Conservation (phyloP, 2,329 filamentous ascomycete species). For the Shiraia sp. region DNA sequence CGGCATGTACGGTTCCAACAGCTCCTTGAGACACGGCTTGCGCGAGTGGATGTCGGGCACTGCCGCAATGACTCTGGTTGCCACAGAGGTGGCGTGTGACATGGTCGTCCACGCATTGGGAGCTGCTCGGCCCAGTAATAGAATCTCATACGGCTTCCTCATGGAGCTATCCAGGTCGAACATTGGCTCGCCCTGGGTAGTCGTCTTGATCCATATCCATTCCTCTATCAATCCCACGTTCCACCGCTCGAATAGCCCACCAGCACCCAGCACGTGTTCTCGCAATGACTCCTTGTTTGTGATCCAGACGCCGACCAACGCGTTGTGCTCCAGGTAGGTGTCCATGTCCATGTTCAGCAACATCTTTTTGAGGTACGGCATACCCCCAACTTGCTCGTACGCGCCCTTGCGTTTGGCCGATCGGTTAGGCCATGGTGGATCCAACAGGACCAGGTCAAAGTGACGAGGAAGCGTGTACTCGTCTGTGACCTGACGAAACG, state of each 20-base stretch:
- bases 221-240: slow-evolving; percentile 68
- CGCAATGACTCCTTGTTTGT: slow-evolving; percentile 69
- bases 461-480: slow-evolving; percentile 48
- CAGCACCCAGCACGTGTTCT: slow-evolving; percentile 57
- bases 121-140: slow-evolving; percentile 61
- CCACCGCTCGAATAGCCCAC: slow-evolving; percentile 68
- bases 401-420: slow-evolving; percentile 66
- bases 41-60: slow-evolving; percentile 78
- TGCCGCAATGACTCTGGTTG: slow-evolving; percentile 64
- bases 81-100: slow-evolving; percentile 35
- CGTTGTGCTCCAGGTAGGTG: slow-evolving; percentile 37
- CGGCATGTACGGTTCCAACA: slow-evolving; percentile 62
- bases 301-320: slow-evolving; percentile 72
- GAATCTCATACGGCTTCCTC: slow-evolving; percentile 77
- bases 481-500: slow-evolving; percentile 43
- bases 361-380: slow-evolving; percentile 52
- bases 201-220: slow-evolving; percentile 81
- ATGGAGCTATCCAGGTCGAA: slow-evolving; percentile 62
- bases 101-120: slow-evolving; percentile 29
- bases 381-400: slow-evolving; percentile 51
- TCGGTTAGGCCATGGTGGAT: slow-evolving; percentile 82
- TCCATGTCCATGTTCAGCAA: slow-evolving; percentile 53
- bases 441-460: slow-evolving; percentile 72
- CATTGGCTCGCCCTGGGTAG: slow-evolving; percentile 66
- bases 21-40: slow-evolving; percentile 70